Percentiles rank a stretch among this genome's conserved stretches.
Conservation (phyloP, 1,284 basidiomycete species). For the Ustilago bromivora region DNA sequence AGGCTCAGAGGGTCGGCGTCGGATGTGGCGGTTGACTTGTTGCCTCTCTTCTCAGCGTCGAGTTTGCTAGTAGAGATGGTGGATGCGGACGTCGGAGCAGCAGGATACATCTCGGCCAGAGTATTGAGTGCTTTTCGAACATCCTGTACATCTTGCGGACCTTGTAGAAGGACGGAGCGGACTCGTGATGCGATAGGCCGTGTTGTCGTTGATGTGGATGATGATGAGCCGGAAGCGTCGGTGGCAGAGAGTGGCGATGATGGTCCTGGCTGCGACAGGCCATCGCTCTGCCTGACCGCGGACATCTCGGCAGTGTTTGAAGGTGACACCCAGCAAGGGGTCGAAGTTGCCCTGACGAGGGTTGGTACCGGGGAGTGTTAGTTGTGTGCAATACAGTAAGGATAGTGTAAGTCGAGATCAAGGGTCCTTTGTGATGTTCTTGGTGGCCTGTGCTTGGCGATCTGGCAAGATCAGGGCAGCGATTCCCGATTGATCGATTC, state of each 20-base stretch:
- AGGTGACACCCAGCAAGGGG: background rate
- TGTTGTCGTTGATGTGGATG: slow-evolving; percentile 12
- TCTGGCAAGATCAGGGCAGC: background rate
- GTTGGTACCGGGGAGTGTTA: too few relatives aligned
- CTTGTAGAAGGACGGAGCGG: slow-evolving; percentile 32
- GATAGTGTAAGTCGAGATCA: background rate
- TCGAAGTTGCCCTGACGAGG: too few relatives aligned
- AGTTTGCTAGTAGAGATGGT: background rate
- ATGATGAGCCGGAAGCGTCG: slow-evolving; percentile 11
- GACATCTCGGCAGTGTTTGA: slow-evolving; percentile 15
- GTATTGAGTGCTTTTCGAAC: slow-evolving; percentile 34
- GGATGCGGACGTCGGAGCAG: background rate
- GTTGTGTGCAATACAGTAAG: too few relatives aligned
- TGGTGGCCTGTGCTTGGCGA: slow-evolving; percentile 32
- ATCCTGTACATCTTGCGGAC: slow-evolving; percentile 20
- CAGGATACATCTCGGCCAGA: slow-evolving; percentile 39
- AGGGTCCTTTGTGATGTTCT: slow-evolving; percentile 9
- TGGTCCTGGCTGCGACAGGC: slow-evolving; percentile 11
- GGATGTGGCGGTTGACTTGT: background rate
- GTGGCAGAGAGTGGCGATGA: slow-evolving; percentile 4
- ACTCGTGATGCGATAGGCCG: slow-evolving; percentile 37
- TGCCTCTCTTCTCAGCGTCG: slow-evolving; percentile 1
- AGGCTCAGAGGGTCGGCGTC: background rate
- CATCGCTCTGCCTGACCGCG: background rate
- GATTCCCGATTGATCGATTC: background rate